phyloP scores from a whole-genome alignment of 2,329 filamentous ascomycete genomes.

The Xylariaceae sp. region DNA sequence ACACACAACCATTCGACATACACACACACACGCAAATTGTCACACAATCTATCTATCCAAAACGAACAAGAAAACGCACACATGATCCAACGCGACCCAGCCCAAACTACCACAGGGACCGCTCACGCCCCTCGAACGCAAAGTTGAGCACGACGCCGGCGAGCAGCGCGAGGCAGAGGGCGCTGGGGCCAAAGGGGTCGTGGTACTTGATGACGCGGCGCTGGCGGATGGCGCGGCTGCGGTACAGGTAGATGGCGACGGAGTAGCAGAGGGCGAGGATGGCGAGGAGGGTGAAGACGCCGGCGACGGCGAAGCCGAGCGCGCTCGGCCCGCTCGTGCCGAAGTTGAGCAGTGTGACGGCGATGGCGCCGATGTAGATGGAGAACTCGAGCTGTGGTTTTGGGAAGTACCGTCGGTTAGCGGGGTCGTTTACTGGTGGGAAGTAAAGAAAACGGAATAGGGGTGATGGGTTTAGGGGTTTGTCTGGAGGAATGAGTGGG shows the following conservation, averaged over 20 bases:
- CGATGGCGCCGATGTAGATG: constrained; percentile 89
- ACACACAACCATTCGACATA: neutral
- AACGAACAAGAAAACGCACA: no score
- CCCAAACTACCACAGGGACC: constrained; percentile 53
- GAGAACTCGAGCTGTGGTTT: constrained; percentile 80
- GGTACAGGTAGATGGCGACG: constrained; percentile 82
- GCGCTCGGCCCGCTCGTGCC: constrained; percentile 55
- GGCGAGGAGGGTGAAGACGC: constrained; percentile 81
- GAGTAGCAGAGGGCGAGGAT: constrained; percentile 79
- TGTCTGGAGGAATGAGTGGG: no score
- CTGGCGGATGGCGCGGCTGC: constrained; percentile 81
- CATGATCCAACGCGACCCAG: neutral
- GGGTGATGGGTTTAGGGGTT: no score
- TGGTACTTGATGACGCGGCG: constrained; percentile 88
- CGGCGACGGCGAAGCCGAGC: constrained; percentile 69
- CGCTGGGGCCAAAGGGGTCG: constrained; percentile 81
- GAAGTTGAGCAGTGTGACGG: constrained; percentile 83
- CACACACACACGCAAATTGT: neutral
- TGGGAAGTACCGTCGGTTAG: constrained; percentile 13
- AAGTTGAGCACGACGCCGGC: constrained; percentile 79
- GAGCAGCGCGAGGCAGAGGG: constrained; percentile 74
- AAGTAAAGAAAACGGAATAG: neutral
- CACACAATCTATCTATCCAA: neutral
- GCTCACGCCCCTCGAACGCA: constrained; percentile 70
- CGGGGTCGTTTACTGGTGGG: no score